A percentile compares a stretch with the other conserved stretches of the same genome.
Evolutionary conservation across 2,329 filamentous ascomycete species (phyloP).

Genomic region (Kalmusia sp.): DNA sequence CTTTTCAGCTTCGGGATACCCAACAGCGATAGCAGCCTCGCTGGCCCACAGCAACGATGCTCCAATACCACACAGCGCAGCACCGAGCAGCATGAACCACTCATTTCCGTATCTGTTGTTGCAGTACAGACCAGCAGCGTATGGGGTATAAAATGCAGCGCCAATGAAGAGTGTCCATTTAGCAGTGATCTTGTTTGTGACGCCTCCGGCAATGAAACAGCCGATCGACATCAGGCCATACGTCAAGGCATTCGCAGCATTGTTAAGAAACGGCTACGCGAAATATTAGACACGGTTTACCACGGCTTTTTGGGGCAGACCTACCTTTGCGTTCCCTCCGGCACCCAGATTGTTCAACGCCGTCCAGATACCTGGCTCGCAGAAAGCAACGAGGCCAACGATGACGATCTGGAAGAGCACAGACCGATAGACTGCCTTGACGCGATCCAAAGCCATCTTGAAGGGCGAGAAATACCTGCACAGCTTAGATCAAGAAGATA

Average conservation of each 20-base stretch:
- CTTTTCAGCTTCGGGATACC: slow-evolving; percentile 56
- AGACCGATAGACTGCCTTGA: slow-evolving; percentile 45
- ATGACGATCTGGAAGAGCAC: slow-evolving; percentile 57
- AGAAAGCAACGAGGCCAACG: slow-evolving; percentile 54
- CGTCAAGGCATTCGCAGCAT: slow-evolving; percentile 52
- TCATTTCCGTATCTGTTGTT: slow-evolving; percentile 42
- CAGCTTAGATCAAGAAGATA: too few relatives aligned
- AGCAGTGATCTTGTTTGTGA: slow-evolving; percentile 41
- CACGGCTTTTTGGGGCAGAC: slow-evolving; percentile 29
- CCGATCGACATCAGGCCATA: slow-evolving; percentile 54
- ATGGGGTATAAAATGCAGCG: slow-evolving; percentile 39
- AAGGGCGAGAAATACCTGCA: too few relatives aligned
- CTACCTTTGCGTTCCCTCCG: slow-evolving; percentile 12
- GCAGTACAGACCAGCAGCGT: slow-evolving; percentile 35
- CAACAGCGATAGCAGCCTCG: slow-evolving; percentile 52
- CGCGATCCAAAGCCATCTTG: background rate
- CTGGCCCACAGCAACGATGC: slow-evolving; percentile 51
- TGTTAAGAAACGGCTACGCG: slow-evolving; percentile 49
- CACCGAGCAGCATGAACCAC: slow-evolving; percentile 45
- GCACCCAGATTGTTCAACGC: slow-evolving; percentile 46
- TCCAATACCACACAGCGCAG: slow-evolving; percentile 42
- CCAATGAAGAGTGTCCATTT: slow-evolving; percentile 45
- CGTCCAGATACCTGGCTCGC: slow-evolving; percentile 58
- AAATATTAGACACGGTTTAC: slow-evolving; percentile 38
- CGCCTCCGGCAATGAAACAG: slow-evolving; percentile 30